phyloP scores from a whole-genome alignment of 2,329 filamentous ascomycete species.

The Beauveria sp. region DNA sequence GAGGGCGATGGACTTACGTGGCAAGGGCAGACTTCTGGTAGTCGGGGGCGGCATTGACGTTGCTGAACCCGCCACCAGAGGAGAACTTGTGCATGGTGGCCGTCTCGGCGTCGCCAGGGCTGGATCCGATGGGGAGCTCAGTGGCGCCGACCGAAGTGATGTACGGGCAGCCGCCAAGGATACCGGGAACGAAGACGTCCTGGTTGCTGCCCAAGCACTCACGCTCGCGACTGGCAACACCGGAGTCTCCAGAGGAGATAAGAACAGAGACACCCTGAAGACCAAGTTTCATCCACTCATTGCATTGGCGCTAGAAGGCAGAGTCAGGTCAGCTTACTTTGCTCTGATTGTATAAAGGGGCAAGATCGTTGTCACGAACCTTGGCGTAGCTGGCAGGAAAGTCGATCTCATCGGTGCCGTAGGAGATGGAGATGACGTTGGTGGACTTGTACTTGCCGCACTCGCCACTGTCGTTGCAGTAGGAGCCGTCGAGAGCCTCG shows the following conservation, averaged over 20 bases:
- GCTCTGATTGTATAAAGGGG: background rate
- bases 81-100: slow-evolving; percentile 34
- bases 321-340: background rate
- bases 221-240: slow-evolving; percentile 23
- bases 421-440: slow-evolving; percentile 33
- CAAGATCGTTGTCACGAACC: background rate
- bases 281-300: slow-evolving; percentile 39
- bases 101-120: slow-evolving; percentile 34
- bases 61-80: slow-evolving; percentile 21
- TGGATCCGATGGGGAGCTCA: slow-evolving; percentile 32
- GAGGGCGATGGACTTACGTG: background rate
- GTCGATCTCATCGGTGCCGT: slow-evolving; percentile 40
- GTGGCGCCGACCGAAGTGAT: slow-evolving; percentile 44
- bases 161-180: slow-evolving; percentile 33
- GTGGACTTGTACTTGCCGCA: slow-evolving; percentile 19
- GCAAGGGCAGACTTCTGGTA: slow-evolving; percentile 37
- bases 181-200: slow-evolving; percentile 28
- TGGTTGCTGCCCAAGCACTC: slow-evolving; percentile 11
- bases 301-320: slow-evolving; percentile 27
- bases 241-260: slow-evolving; percentile 33
- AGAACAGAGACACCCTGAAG: slow-evolving; percentile 34
- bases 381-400: slow-evolving; percentile 34
- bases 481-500: slow-evolving; percentile 44
- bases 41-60: slow-evolving; percentile 36
- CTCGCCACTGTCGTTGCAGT: slow-evolving; percentile 43